Evolutionary conservation across 306 rosid species (phyloP), one percentile per base, ranked within the genome.

Genomic region (Luffa acutangula): DNA sequence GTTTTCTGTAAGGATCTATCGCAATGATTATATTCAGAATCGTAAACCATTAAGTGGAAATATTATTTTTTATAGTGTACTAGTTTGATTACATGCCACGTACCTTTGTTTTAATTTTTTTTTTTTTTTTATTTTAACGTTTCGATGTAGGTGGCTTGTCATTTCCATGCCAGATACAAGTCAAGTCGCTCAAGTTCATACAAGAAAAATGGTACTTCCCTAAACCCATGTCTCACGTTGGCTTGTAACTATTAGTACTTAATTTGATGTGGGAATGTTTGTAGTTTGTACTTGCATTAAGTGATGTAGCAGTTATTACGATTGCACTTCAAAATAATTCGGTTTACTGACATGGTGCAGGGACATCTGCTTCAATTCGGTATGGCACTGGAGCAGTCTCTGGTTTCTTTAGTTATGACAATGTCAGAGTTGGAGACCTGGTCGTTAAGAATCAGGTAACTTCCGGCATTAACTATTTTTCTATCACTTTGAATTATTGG

Each of bases 301-400:
- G 52, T 37, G 60, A 31, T 17, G 31, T 74, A 39, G 78, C 12
- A 49, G 45, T 51, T 53, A 13, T 71, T 74, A 74, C 17, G 1
- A 74, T 18, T 7, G 39, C 42, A 48, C 5, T 21, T 6, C 6
- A 11, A 49, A 66, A 52, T 37, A 14, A 70, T 79, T 77, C 9
- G 48, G 34, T 42, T 54, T 70, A 18, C 8, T 18, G 79, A 18
- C 31, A 39, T 66, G 6, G 17, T 53, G 74, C 81, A 95, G 99
- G 99, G 43, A 93, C 91, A 45, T 65, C 87, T 70, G 99, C 99
- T 85, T 82, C 93, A 8, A 95, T 95, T 76, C 90, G 83, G 43
- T 95, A 95, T 86, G 99, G 97, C 39, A 83, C 83, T 75, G 99
- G 99, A 73, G 81, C 97, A n/a, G 86, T 95, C 83, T 90, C 97